Evolutionary conservation across 73 alveolate species (phyloP).

Genomic region (Strombidium stylifer): DNA sequence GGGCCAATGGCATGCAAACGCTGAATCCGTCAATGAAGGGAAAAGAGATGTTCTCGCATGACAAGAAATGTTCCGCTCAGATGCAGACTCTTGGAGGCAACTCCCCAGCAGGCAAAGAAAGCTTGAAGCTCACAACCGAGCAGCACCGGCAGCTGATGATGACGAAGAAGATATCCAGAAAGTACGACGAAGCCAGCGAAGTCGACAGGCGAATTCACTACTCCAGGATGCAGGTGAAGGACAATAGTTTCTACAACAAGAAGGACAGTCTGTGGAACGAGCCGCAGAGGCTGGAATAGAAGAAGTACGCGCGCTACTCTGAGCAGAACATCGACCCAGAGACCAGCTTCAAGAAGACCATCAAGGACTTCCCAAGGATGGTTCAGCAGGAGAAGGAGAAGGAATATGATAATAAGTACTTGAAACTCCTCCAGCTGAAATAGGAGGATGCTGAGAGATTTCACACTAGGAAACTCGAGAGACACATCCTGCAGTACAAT

Average conservation of each 20-base stretch:
- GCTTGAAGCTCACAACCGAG: too few species aligned
- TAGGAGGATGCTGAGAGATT: background rate
- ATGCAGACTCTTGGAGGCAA: too few species aligned
- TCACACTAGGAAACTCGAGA: conserved; percentile 12
- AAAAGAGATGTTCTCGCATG: too few species aligned
- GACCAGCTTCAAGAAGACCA: background rate
- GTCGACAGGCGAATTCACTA: too few species aligned
- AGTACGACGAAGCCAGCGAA: too few species aligned
- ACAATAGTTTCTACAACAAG: conserved; percentile 11
- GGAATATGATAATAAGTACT: background rate
- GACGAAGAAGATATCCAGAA: too few species aligned
- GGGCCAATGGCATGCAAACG: too few species aligned
- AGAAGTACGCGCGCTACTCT: too few species aligned
- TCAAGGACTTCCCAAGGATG: conserved; percentile 3
- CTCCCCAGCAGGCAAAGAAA: too few species aligned
- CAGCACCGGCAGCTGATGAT: too few species aligned
- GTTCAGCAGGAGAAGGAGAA: background rate
- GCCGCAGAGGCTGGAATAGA: conserved; percentile 7
- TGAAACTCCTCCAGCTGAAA: background rate
- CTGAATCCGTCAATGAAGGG: too few species aligned
- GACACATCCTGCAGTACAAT: conserved; percentile 24
- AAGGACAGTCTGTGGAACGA: conserved; percentile 21
- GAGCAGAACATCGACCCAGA: conserved; percentile 2
- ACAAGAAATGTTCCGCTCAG: too few species aligned
- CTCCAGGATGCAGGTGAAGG: conserved; percentile 12